phyloP scores from a whole-genome alignment of 2,329 filamentous ascomycete genomes.

The Coniochaeta sp. region DNA sequence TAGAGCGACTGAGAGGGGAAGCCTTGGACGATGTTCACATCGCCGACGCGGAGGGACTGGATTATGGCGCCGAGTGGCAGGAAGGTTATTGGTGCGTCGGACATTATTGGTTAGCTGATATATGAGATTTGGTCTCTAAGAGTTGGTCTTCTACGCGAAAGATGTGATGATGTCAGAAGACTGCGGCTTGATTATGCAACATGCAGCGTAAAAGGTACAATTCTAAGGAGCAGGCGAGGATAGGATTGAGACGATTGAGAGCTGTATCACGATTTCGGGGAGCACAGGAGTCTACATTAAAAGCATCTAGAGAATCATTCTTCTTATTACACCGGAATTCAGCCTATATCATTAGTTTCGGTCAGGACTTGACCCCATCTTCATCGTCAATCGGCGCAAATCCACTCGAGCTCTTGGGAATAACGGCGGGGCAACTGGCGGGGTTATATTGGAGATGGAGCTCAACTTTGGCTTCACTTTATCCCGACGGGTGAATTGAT shows the following conservation, averaged over 20 bases:
- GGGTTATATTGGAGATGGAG: background rate
- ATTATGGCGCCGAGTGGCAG: conserved; percentile 72
- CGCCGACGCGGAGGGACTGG: conserved; percentile 70
- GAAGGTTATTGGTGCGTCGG: conserved; percentile 50
- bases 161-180: background rate
- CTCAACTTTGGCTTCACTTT: background rate
- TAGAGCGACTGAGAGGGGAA: conserved; percentile 75
- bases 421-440: background rate
- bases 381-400: background rate
- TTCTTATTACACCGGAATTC: background rate
- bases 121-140: background rate
- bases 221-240: background rate
- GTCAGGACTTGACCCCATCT: background rate
- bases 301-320: background rate
- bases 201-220: background rate
- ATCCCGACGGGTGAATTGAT: background rate
- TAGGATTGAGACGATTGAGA: background rate
- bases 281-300: background rate
- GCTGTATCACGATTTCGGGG: background rate
- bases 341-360: background rate
- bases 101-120: background rate
- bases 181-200: background rate
- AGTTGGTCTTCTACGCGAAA: background rate
- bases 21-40: conserved; percentile 79
- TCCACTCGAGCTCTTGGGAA: background rate